A percentile compares a stretch with the other conserved stretches of the same genome.
Conservation (phyloP, 306 rosid genomes). For the barrel medic (Medicago truncatula) region DNA sequence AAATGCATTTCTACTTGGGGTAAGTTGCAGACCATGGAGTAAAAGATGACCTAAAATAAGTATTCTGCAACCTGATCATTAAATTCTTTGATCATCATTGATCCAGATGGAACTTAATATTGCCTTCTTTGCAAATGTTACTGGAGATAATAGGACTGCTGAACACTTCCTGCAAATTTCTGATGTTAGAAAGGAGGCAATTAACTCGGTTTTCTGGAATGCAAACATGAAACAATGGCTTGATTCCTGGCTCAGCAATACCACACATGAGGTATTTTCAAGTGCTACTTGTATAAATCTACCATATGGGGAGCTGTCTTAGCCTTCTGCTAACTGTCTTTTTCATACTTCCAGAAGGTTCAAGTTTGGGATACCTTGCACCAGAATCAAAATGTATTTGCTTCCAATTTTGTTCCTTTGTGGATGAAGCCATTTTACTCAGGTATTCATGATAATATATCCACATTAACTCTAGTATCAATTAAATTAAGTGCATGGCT, state of each 20-base stretch:
- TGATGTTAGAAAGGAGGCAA: slow-evolving; percentile 64
- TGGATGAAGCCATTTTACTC: slow-evolving; percentile 85
- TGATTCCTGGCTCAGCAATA: slow-evolving; percentile 76
- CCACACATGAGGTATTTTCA: slow-evolving; percentile 49
- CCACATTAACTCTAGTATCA: slow-evolving; percentile 15
- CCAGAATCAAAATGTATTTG: slow-evolving; percentile 72
- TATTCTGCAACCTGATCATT: slow-evolving; percentile 31
- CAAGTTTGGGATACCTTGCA: slow-evolving; percentile 63
- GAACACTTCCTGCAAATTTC: slow-evolving; percentile 59
- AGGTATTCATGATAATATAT: slow-evolving; percentile 48
- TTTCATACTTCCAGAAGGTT: slow-evolving; percentile 53
- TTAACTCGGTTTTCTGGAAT: slow-evolving; percentile 79
- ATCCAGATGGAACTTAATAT: slow-evolving; percentile 88
- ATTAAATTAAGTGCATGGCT: not conserved
- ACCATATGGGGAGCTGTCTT: slow-evolving; percentile 8
- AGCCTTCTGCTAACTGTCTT: slow-evolving; percentile 35
- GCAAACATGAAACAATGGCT: slow-evolving; percentile 76
- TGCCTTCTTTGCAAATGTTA: slow-evolving; percentile 69
- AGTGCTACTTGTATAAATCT: slow-evolving; percentile 13
- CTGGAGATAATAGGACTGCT: slow-evolving; percentile 59
- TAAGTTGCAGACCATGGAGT: slow-evolving; percentile 42
- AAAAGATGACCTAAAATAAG: slow-evolving; percentile 25
- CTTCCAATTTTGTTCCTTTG: slow-evolving; percentile 88
- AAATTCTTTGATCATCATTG: slow-evolving; percentile 33
- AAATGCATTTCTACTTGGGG: slow-evolving; percentile 78